These are phyloP conservation scores for Silene uniflora DNA, from an alignment of 148 eudicot genomes.

Conservation along the genomic window DNA sequence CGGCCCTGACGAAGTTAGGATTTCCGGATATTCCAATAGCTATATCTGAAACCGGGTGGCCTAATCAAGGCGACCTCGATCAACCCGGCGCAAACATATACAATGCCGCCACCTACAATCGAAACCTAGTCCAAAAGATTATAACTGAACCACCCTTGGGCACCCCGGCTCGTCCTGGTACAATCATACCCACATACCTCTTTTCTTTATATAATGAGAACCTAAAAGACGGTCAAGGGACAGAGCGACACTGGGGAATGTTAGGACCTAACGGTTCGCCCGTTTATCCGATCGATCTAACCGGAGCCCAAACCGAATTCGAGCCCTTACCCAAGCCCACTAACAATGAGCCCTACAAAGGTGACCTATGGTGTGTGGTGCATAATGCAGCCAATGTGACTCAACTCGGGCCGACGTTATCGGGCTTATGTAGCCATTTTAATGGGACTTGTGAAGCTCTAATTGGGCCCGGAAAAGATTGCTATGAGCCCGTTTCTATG, in stretches of 20 bases:
- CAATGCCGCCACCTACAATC: constrained; percentile 74
- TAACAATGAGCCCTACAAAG: constrained; percentile 39
- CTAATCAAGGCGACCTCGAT: constrained; percentile 63
- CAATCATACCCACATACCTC: constrained; percentile 51
- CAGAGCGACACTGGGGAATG: constrained; percentile 84
- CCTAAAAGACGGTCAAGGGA: constrained; percentile 57
- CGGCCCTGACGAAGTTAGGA: constrained; percentile 61
- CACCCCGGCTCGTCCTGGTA: constrained; percentile 74
- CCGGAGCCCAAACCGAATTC: constrained; percentile 26
- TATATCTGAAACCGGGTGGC: constrained; percentile 87
- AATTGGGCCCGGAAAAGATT: constrained; percentile 49
- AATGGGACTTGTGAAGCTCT: constrained; percentile 48
- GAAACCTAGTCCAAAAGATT: constrained; percentile 49
- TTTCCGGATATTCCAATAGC: constrained; percentile 40
- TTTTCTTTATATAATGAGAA: constrained; percentile 72
- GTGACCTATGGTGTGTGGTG: constrained; percentile 69
- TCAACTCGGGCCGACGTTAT: constrained; percentile 33
- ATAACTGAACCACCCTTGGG: constrained; percentile 48
- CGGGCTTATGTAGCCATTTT: constrained; percentile 32
- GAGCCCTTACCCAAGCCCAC: constrained; percentile 27
- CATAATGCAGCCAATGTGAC: constrained; percentile 22
- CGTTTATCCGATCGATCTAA: constrained; percentile 46
- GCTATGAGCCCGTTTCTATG: constrained; percentile 55
- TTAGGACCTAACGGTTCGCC: constrained; percentile 38
- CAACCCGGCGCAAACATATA: constrained; percentile 58